Conservation (phyloP, 2,329 filamentous ascomycete genomes). For the Cladosporium sp. region DNA sequence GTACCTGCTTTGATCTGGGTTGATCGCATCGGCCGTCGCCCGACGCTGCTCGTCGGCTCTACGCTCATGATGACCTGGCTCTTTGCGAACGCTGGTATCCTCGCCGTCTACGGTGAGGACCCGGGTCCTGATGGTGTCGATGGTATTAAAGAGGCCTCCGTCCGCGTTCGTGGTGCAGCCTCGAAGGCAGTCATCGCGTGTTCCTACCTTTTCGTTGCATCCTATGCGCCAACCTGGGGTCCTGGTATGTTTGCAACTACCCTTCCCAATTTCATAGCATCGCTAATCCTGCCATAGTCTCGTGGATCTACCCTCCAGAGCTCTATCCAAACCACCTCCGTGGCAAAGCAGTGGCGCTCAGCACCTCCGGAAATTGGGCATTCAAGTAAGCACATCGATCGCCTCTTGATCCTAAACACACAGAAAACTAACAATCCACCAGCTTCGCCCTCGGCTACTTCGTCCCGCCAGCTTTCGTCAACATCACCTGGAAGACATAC, state of each 20-base stretch:
- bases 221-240: conserved; percentile 62
- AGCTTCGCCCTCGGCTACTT: conserved; percentile 55
- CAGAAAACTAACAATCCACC: not conserved
- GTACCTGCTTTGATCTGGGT: conserved; percentile 70
- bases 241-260: conserved; percentile 33
- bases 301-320: conserved; percentile 51
- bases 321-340: conserved; percentile 60
- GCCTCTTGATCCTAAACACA: not conserved
- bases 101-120: conserved; percentile 54
- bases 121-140: conserved; percentile 33
- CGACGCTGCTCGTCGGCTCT: conserved; percentile 61
- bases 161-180: conserved; percentile 36
- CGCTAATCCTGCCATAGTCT: conserved; percentile 30
- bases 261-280: too few species aligned
- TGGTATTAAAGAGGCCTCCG: conserved; percentile 39
- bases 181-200: conserved; percentile 57
- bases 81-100: conserved; percentile 59
- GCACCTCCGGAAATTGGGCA: conserved; percentile 59
- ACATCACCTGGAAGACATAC: conserved; percentile 58
- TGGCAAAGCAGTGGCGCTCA: conserved; percentile 59
- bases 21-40: conserved; percentile 71
- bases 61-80: conserved; percentile 61
- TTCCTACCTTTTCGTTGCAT: conserved; percentile 69
- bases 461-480: conserved; percentile 55
- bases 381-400: conserved; percentile 42